Base-by-base conservation (phyloP, 2,329 filamentous ascomycete genomes). In the Trichophyton equinum region DNA sequence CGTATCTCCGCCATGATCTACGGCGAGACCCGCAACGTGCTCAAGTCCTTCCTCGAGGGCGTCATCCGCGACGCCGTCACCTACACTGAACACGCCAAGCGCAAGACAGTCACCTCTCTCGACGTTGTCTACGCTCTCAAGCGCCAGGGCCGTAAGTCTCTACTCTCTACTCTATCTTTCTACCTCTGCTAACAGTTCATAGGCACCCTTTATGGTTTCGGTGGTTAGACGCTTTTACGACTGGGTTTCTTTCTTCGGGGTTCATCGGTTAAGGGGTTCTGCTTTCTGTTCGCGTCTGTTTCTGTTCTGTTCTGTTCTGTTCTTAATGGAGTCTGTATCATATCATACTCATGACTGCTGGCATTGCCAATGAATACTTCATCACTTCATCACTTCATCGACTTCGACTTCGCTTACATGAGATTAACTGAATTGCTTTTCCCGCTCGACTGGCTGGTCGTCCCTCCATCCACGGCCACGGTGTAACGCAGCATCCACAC, bases 1-100 rank as follows among this genome's bases (percentile, higher is more conserved):
- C 91, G 91, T 95, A 96, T 96, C 74, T 96, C 91, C 73, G 91
- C 91, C 76, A 95, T 88, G 86, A 89, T 89, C 80, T 89, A 89
- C 81, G 86, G 88, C 76, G 85, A 90, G 81, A 89, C 87, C 70
- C 86, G 87, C 74, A 85, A 85, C 82, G 87, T 89, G 71, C 82
- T 90, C 71, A 89, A 89, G 84, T 86, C 86, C 76, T 89, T 89
- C 85, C 85, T 90, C 69, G 87, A 89, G 78, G 82, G 85, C 76
- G 86, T 90, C 76, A 89, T 90, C 74, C 83, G 86, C 76, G 86
- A 89, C 71, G 85, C 86, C 65, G 84, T 89, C 78, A 89, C 86
- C 74, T 89, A 89, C 81, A 89, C 86, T 68, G 86, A 89, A 80
- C 86, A 89, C 82, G 85, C 85, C 76, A 89, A 89, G 85, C 83